A percentile compares a stretch with the other conserved stretches of the same genome.
phyloP scores from a whole-genome alignment of 805 yeast species.

The Saturnispora gosingensis region DNA sequence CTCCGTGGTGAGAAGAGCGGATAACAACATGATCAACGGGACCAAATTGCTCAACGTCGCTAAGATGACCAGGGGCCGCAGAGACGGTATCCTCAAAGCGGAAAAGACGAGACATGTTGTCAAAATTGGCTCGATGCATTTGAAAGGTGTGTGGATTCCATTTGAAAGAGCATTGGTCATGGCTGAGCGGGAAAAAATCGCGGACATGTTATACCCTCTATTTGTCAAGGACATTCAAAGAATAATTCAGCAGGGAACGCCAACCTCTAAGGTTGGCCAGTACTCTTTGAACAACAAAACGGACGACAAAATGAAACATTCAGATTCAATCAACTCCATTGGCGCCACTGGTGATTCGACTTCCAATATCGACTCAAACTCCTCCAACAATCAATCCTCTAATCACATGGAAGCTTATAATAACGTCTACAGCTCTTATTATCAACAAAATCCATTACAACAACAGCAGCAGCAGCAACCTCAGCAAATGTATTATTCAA shows the following conservation, averaged over 20 bases:
- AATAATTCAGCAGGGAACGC: conserved; percentile 31
- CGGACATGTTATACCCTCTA: conserved; percentile 46
- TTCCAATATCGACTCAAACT: neutral
- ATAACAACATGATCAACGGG: conserved; percentile 65
- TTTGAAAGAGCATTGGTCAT: conserved; percentile 60
- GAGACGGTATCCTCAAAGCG: conserved; percentile 60
- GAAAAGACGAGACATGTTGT: conserved; percentile 64
- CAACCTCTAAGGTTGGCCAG: conserved; percentile 22
- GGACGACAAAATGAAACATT: neutral
- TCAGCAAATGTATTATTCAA: neutral
- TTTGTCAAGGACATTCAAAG: conserved; percentile 58
- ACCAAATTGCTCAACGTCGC: conserved; percentile 62
- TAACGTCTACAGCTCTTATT: neutral
- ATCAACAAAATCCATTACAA: neutral
- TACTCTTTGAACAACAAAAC: conserved; percentile 9
- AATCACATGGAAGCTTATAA: neutral
- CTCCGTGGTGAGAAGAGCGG: conserved; percentile 59
- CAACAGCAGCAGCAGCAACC: conserved; percentile 1
- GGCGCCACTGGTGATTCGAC: neutral
- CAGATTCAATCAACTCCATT: neutral
- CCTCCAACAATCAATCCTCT: neutral
- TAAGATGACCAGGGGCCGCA: conserved; percentile 63
- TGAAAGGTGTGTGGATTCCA: conserved; percentile 71
- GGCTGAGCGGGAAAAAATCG: conserved; percentile 61
- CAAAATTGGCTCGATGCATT: conserved; percentile 66